A percentile compares a stretch with the other conserved stretches of the same genome.
Evolutionary conservation across 371 early-diverging fungal genomes (phyloP).

Genomic region (Apophysomyces elegans): DNA sequence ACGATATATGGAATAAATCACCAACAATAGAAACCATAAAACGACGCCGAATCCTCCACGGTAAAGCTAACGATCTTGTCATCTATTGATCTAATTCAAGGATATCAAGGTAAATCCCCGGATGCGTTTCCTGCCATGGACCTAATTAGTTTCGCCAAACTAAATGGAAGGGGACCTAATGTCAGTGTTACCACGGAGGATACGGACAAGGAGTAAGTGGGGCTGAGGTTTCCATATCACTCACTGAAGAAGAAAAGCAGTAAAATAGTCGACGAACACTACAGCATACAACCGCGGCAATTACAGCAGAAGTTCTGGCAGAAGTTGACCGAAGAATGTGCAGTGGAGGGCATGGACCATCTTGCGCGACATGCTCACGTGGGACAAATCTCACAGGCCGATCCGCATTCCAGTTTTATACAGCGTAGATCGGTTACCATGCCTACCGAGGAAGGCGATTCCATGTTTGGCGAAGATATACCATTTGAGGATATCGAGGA

Average conservation of each 20-base stretch:
- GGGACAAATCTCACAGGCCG: background rate
- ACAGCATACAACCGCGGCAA: background rate
- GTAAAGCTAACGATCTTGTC: background rate
- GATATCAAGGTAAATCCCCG: background rate
- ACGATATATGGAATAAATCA: background rate
- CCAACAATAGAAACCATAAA: background rate
- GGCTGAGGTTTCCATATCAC: background rate
- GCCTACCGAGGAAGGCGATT: slow-evolving; percentile 12
- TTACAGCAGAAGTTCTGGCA: background rate
- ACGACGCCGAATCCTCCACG: background rate
- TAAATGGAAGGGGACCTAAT: background rate
- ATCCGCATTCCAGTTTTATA: slow-evolving; percentile 8
- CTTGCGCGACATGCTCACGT: background rate
- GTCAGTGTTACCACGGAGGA: background rate
- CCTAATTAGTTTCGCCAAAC: background rate
- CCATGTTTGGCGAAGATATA: slow-evolving; percentile 31
- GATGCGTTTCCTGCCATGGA: background rate
- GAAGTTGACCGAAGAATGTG: background rate
- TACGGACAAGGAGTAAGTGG: background rate
- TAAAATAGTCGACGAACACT: background rate
- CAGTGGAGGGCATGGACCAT: background rate
- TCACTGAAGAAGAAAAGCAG: background rate
- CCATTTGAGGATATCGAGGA: slow-evolving; percentile 21
- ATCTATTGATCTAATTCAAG: background rate
- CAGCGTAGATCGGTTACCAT: background rate